Base-by-base conservation (phyloP, 2,329 filamentous ascomycete species). In the Dothistroma septosporum region DNA sequence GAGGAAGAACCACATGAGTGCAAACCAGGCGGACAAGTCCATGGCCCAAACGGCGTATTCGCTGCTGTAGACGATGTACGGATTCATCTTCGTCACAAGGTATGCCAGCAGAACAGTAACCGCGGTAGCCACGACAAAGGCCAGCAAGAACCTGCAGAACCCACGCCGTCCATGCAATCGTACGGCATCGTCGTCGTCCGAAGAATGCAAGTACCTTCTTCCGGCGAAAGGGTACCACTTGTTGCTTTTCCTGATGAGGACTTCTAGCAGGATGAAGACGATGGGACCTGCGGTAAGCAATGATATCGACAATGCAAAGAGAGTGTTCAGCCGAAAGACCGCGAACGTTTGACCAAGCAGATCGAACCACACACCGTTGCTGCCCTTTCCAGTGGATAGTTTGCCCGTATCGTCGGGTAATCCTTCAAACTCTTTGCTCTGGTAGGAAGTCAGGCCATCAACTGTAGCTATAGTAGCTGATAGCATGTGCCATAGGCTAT, bases 401-500 rank as follows among this genome's bases (percentile, higher is more conserved):
- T 87, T 86, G 58, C 82, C 84, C 55, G 80, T 79, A 44, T 78
- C 77, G 59, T 82, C 79, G 7, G 80, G 77, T 16, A 79, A 76
- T 5, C 87, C 85, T 55, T 84, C 83, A 69, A 95, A 96, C 2
- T 79, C 81, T 50, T 83, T 78, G 60, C 85, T 87, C 0, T 83
- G 85, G 66, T 91, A 85, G 14, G 85, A 83, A 0, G 91, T 87
- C 48, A 97, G 80, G 1, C 81, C 81, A 69, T 87, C 82, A 22
- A 90, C 85, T 0, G 92, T 94, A 7, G 87, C 84, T 24, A 97
- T 77, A 6, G 92, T 86, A 14, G 87, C 87, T 41, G 91, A 95
- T 41, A 99, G 81, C 94, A 99, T 97, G 74, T 97, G 92, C 92
- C 92, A 97, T 21, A 97, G 76, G 2, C 85, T 86, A 55, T 83